Percentiles rank a stretch among this genome's conserved stretches.
These are phyloP conservation scores for Staphylotrichum longicolle DNA, from an alignment of 495 filamentous ascomycete genomes.

Conservation along the genomic window DNA sequence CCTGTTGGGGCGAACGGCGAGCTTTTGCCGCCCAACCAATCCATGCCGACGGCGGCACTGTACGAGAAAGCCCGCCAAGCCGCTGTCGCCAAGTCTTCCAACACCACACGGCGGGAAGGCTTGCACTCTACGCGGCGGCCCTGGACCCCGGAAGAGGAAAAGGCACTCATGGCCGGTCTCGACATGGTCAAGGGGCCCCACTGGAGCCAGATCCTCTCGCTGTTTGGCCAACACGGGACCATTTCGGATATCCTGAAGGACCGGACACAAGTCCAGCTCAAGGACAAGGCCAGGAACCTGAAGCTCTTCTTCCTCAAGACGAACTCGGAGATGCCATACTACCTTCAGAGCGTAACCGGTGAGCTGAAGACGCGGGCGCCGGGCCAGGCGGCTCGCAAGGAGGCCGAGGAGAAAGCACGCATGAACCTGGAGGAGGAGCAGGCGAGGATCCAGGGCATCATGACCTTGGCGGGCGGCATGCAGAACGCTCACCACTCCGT, in stretches of 20 bases:
- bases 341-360: slow-evolving; percentile 86
- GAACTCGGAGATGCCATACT: slow-evolving; percentile 87
- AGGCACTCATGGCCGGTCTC: slow-evolving; percentile 86
- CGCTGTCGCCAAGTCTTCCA: slow-evolving; percentile 74
- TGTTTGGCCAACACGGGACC: slow-evolving; percentile 81
- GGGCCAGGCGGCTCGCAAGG: slow-evolving; percentile 74
- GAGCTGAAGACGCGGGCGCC: slow-evolving; percentile 92
- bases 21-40: slow-evolving; percentile 64
- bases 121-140: slow-evolving; percentile 81
- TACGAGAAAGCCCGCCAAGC: slow-evolving; percentile 82
- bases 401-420: slow-evolving; percentile 69
- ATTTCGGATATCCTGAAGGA: slow-evolving; percentile 86
- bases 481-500: slow-evolving; percentile 38
- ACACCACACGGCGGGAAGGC: slow-evolving; percentile 69
- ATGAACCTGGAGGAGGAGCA: slow-evolving; percentile 67
- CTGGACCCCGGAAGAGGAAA: slow-evolving; percentile 89
- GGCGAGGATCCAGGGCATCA: slow-evolving; percentile 69
- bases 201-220: slow-evolving; percentile 89
- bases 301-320: slow-evolving; percentile 96
- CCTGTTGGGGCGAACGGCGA: slow-evolving; percentile 17
- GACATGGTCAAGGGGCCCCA: slow-evolving; percentile 91
- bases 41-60: slow-evolving; percentile 70
- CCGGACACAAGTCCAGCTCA: slow-evolving; percentile 90
- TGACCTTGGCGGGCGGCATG: slow-evolving; percentile 45
- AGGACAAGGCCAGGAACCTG: slow-evolving; percentile 91